Base-by-base conservation (phyloP, 345 rosid species). In the Acer yangbiense region DNA sequence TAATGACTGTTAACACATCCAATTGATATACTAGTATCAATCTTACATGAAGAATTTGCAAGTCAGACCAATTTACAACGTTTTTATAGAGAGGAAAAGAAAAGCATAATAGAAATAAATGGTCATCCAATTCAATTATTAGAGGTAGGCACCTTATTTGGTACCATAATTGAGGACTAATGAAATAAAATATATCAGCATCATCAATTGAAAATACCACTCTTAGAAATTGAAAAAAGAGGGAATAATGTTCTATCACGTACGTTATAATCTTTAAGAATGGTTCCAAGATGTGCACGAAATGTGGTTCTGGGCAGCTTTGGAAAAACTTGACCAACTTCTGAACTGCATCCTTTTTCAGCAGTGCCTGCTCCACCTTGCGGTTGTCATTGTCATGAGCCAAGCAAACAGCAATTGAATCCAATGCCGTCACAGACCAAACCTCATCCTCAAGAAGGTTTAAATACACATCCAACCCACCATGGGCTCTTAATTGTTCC, bases 231-330 rank as follows among this genome's bases (percentile, higher is more conserved):
- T 35, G 35, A 57, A 9, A 43, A 6, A 43, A 58, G 75, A 76
- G 69, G 6, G 54, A 27, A 69, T 35, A 44, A 35, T 52, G 35
- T 9, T 35, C 48, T 10, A 46, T 2, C 39, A 73, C 96, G 48
- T 90, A 97, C 98, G 96, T 94, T 74, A 97, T 93, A 68, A 94
- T 97, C 88, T 97, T 97, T 86, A 97, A 87, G 88, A 97, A 94
- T 7, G 99, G 99, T 85, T 97, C 99, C 94, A 97, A 81, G 81
- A 97, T 89, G 84, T 97, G 98, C 82, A 89, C 96, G 79, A 97
- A 97, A 79, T 93, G 97, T 77, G 86, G 98, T 79, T 97, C 98
- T 4, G 98, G 99, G 70, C 99, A 92, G 85, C 94, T 84, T 76
- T 90, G 95, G 90, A 96, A 96, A 81, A 94, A 96, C 82, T 89